Conservation (phyloP, 169 alveolate species). For the Theileria parva region DNA sequence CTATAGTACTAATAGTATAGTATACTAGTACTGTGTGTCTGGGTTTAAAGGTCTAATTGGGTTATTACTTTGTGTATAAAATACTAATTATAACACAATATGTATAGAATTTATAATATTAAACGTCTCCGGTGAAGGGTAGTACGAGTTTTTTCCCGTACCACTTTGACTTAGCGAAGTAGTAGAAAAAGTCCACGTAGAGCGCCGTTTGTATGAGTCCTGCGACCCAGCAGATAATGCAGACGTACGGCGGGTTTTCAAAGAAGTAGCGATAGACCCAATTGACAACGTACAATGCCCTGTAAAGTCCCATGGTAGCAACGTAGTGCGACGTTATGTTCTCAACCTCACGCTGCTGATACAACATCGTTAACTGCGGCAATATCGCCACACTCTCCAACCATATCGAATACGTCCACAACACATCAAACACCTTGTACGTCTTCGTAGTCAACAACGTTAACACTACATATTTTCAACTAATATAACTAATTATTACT, state of each 20-base stretch:
- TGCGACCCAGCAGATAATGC: slow-evolving; percentile 87
- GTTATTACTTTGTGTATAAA: no score
- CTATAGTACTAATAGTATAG: no score
- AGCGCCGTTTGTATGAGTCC: slow-evolving; percentile 92
- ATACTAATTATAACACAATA: no score
- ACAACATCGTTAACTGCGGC: slow-evolving; percentile 92
- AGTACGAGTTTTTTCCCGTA: slow-evolving; percentile 84
- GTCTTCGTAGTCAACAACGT: slow-evolving; percentile 67
- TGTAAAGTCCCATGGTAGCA: slow-evolving; percentile 90
- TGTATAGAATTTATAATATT: neutral
- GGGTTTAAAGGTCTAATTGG: no score
- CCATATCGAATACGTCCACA: slow-evolving; percentile 95
- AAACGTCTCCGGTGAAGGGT: slow-evolving; percentile 82
- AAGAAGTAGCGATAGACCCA: slow-evolving; percentile 90
- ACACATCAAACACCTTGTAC: slow-evolving; percentile 76
- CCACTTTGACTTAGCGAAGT: slow-evolving; percentile 89
- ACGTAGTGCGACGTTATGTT: slow-evolving; percentile 94
- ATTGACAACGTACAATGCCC: slow-evolving; percentile 90
- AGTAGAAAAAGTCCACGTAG: slow-evolving; percentile 94
- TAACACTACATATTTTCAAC: slow-evolving; percentile 30
- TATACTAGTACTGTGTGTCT: no score
- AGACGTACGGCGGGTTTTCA: slow-evolving; percentile 80
- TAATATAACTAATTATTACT: no score
- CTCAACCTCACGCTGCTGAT: slow-evolving; percentile 92
- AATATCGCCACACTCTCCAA: slow-evolving; percentile 94